Evolutionary conservation across 257 asterid genomes (phyloP).

Genomic region (Scutellaria baicalensis): DNA sequence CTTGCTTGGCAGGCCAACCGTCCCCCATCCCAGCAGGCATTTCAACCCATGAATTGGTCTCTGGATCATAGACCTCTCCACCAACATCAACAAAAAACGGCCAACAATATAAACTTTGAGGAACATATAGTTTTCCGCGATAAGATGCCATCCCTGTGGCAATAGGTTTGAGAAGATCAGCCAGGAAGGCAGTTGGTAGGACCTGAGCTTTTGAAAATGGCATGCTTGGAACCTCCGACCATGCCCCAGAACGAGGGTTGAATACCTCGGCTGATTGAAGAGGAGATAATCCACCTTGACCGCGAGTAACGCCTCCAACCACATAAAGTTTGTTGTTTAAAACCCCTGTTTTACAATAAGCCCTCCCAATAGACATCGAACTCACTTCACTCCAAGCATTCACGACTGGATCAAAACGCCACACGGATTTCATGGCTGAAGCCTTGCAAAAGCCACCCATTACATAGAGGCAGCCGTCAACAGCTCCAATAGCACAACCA

Average conservation of each 20-base stretch:
- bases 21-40: slow-evolving; percentile 95
- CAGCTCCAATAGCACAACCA: slow-evolving; percentile 80
- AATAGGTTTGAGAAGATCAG: slow-evolving; percentile 84
- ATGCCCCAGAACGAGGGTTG: slow-evolving; percentile 60
- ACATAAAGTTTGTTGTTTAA: slow-evolving; percentile 71
- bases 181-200: slow-evolving; percentile 70
- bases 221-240: slow-evolving; percentile 84
- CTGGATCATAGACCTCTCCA: slow-evolving; percentile 88
- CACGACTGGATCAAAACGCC: slow-evolving; percentile 63
- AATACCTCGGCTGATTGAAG: slow-evolving; percentile 86
- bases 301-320: slow-evolving; percentile 83
- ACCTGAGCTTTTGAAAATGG: slow-evolving; percentile 80
- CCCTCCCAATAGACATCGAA: slow-evolving; percentile 69
- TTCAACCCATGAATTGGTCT: slow-evolving; percentile 68
- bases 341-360: slow-evolving; percentile 76
- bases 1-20: slow-evolving; percentile 96
- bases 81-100: slow-evolving; percentile 91
- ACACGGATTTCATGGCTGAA: slow-evolving; percentile 46
- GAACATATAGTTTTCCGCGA: slow-evolving; percentile 73
- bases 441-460: slow-evolving; percentile 78
- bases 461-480: slow-evolving; percentile 69
- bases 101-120: slow-evolving; percentile 88
- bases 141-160: slow-evolving; percentile 92
- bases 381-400: slow-evolving; percentile 69
- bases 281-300: slow-evolving; percentile 63